A percentile compares a stretch with the other conserved stretches of the same genome.
Evolutionary conservation across 2,329 filamentous ascomycete genomes (phyloP).

Genomic region (Coniosporium tulheliwenetii): DNA sequence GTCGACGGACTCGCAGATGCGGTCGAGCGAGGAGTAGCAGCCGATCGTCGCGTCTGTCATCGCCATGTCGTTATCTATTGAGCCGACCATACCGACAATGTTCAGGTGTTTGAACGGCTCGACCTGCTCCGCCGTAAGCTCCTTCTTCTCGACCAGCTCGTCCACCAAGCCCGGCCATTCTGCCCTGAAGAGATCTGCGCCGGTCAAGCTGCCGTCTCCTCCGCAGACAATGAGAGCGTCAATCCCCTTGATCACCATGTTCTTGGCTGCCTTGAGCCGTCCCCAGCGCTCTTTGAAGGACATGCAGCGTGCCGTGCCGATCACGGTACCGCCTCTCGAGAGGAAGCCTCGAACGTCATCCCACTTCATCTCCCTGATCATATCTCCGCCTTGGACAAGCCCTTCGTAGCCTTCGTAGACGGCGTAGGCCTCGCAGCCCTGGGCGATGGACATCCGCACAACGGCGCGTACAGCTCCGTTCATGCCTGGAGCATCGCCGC

Average conservation of each 20-base stretch:
- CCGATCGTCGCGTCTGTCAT: conserved; percentile 96
- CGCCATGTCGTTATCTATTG: conserved; percentile 96
- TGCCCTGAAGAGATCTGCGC: conserved; percentile 79
- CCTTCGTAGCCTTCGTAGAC: conserved; percentile 91
- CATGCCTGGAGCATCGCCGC: conserved; percentile 91
- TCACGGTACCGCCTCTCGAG: conserved; percentile 85
- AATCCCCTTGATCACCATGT: conserved; percentile 84
- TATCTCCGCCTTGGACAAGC: conserved; percentile 71
- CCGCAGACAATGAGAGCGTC: conserved; percentile 94
- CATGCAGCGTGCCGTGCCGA: conserved; percentile 88
- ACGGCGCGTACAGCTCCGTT: conserved; percentile 81
- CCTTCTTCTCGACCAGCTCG: conserved; percentile 62
- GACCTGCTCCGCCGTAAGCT: conserved; percentile 56
- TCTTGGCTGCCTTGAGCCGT: conserved; percentile 74
- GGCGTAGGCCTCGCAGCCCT: conserved; percentile 35
- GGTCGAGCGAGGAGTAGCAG: conserved; percentile 80
- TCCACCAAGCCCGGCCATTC: conserved; percentile 84
- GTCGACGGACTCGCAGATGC: conserved; percentile 92
- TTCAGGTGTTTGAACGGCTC: conserved; percentile 74
- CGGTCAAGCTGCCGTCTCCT: conserved; percentile 90
- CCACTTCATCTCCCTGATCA: conserved; percentile 82
- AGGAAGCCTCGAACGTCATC: conserved; percentile 89
- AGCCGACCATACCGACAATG: conserved; percentile 90
- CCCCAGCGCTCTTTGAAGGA: conserved; percentile 81
- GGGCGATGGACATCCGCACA: conserved; percentile 78